A percentile compares a stretch with the other conserved stretches of the same genome.
These are phyloP conservation scores for Acanthamoeba sp. DNA, from an alignment of 208 protist species.

Conservation along the genomic window DNA sequence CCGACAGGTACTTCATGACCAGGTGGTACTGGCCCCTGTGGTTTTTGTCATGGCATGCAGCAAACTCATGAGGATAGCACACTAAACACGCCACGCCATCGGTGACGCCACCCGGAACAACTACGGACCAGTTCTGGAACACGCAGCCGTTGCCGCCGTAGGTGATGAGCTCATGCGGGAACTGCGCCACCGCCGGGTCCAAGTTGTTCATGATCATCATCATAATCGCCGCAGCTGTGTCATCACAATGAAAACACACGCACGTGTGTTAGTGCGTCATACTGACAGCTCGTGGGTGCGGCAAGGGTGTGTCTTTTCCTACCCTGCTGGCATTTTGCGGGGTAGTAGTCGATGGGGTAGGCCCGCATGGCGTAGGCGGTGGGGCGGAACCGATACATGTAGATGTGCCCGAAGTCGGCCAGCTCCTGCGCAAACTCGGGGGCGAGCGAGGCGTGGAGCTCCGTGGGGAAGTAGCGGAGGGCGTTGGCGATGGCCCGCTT, in stretches of 20 bases:
- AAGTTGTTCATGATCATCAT: slow-evolving; percentile 95
- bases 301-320: neutral
- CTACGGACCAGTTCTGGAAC: slow-evolving; percentile 89
- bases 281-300: too few species aligned
- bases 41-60: too few species aligned
- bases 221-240: slow-evolving; percentile 91
- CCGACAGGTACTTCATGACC: slow-evolving; percentile 91
- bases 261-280: neutral
- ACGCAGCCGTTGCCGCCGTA: slow-evolving; percentile 94
- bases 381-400: slow-evolving; percentile 93
- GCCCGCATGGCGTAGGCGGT: slow-evolving; percentile 90
- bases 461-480: slow-evolving; percentile 90
- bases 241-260: neutral
- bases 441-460: slow-evolving; percentile 87
- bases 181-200: slow-evolving; percentile 92
- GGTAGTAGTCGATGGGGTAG: slow-evolving; percentile 86
- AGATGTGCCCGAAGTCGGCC: slow-evolving; percentile 92
- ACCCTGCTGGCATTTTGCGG: slow-evolving; percentile 84
- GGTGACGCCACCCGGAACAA: neutral
- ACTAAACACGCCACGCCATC: neutral
- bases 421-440: slow-evolving; percentile 90
- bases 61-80: neutral
- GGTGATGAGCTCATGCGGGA: slow-evolving; percentile 93
- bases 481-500: slow-evolving; percentile 89
- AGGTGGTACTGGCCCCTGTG: slow-evolving; percentile 92